phyloP scores from a whole-genome alignment of 2,329 filamentous ascomycete genomes.

The Xylariaceae sp. region DNA sequence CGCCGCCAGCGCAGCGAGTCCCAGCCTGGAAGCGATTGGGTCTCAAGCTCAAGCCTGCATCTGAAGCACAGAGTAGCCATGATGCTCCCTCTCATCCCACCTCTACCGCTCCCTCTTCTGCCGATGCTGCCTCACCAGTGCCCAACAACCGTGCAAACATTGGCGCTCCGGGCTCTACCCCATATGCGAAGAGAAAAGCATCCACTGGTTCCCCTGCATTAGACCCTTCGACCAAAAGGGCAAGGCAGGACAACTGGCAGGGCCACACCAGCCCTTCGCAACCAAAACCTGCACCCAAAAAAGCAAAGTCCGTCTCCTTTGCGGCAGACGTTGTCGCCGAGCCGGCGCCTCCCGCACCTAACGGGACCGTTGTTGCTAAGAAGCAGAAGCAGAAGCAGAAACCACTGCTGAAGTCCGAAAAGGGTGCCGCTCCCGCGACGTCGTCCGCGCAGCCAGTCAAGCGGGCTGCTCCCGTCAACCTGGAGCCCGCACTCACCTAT shows the following conservation, averaged over 20 bases:
- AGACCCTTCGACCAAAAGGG: conserved; percentile 30
- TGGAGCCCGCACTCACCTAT: conserved; percentile 69
- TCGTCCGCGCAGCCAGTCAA: conserved; percentile 26
- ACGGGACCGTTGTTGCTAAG: conserved; percentile 15
- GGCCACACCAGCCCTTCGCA: conserved; percentile 28
- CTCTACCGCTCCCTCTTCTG: conserved; percentile 14
- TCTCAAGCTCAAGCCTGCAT: conserved; percentile 53
- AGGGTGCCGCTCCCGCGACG: conserved; percentile 32
- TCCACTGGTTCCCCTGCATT: conserved; percentile 27
- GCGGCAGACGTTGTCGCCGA: conserved; percentile 24
- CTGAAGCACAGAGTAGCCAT: conserved; percentile 30
- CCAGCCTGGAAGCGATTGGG: conserved; percentile 62
- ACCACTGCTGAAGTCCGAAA: conserved; percentile 25
- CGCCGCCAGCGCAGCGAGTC: conserved; percentile 41
- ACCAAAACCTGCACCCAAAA: conserved; percentile 36
- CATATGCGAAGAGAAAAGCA: conserved; percentile 30
- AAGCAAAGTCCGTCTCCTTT: conserved; percentile 46
- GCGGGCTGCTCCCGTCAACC: conserved; percentile 37
- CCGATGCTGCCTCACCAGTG: conserved; percentile 12
- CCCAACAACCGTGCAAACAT: conserved; percentile 17
- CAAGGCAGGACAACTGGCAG: conserved; percentile 27
- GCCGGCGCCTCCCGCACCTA: conserved; percentile 19
- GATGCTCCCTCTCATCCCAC: conserved; percentile 26
- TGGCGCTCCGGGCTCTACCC: conserved; percentile 14
- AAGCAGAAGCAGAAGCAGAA: conserved; percentile 31